phyloP scores from a whole-genome alignment of 1,284 basidiomycete genomes.

The Erythrobasidium hasegawianum region DNA sequence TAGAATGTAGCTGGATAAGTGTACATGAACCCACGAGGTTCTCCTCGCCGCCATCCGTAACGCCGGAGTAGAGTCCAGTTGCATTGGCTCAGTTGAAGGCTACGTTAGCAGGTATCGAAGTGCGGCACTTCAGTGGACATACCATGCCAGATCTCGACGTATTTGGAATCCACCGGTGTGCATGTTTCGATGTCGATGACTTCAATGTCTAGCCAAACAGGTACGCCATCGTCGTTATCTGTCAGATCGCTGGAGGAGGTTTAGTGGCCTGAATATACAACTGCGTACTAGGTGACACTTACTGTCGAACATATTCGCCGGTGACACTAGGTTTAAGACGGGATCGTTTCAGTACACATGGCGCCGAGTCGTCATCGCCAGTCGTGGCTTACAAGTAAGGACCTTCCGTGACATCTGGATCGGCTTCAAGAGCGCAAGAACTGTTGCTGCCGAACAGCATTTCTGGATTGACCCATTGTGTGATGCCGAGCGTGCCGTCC shows the following conservation, averaged over 20 bases:
- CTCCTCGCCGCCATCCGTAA: background rate
- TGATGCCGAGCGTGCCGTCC: background rate
- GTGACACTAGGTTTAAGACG: constrained; percentile 3
- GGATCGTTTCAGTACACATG: background rate
- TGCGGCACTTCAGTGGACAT: no score
- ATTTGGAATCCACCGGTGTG: background rate
- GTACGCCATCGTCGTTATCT: constrained; percentile 10
- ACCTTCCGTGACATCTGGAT: constrained; percentile 12
- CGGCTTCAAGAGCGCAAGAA: constrained; percentile 14
- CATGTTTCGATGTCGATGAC: constrained; percentile 8
- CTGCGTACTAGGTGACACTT: no score
- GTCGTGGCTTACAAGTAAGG: no score
- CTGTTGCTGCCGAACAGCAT: constrained; percentile 4
- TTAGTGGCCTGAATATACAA: no score
- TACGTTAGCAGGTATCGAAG: no score
- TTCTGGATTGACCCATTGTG: constrained; percentile 10
- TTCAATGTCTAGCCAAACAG: constrained; percentile 16
- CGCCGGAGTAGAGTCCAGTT: constrained; percentile 8
- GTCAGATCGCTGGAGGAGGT: background rate
- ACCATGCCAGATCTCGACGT: constrained; percentile 8
- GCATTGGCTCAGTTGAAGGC: constrained; percentile 9
- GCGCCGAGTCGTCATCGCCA: background rate
- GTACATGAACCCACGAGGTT: constrained; percentile 3
- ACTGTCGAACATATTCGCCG: constrained; percentile 4
- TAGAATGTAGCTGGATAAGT: background rate